A percentile compares a stretch with the other conserved stretches of the same genome.
phyloP scores from a whole-genome alignment of 2,329 filamentous ascomycete species.

The Aspergillus chevalieri region DNA sequence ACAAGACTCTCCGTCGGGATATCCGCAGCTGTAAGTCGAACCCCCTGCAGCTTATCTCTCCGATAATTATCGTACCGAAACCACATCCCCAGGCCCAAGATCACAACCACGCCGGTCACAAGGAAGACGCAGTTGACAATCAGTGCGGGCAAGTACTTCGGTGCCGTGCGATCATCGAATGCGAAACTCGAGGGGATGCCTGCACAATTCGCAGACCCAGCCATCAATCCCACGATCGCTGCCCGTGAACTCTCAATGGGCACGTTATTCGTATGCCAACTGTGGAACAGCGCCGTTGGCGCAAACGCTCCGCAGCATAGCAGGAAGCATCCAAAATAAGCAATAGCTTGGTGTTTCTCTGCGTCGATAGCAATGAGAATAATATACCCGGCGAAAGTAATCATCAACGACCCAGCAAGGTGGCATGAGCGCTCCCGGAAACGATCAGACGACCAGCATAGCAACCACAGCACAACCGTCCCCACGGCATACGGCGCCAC shows the following conservation, averaged over 20 bases:
- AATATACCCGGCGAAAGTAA: slow-evolving; percentile 10
- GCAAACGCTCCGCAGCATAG: slow-evolving; percentile 6
- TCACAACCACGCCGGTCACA: slow-evolving; percentile 2
- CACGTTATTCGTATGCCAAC: slow-evolving; percentile 10
- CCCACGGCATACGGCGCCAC: slow-evolving; percentile 6
- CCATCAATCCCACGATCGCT: slow-evolving; percentile 7
- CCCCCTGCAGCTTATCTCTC: slow-evolving; percentile 4
- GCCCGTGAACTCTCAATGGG: slow-evolving; percentile 5
- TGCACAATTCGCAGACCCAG: slow-evolving; percentile 9
- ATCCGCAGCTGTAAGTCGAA: slow-evolving; percentile 5
- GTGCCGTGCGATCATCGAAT: slow-evolving; percentile 6
- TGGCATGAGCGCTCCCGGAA: slow-evolving; percentile 16
- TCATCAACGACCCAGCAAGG: slow-evolving; percentile 6
- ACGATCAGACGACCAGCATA: slow-evolving; percentile 11
- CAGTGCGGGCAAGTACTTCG: slow-evolving; percentile 6
- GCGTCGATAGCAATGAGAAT: slow-evolving; percentile 9
- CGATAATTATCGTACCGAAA: slow-evolving; percentile 7
- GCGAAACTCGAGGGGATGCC: slow-evolving; percentile 10
- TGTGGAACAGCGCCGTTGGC: slow-evolving; percentile 7
- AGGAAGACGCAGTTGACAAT: slow-evolving; percentile 9
- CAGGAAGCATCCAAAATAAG: slow-evolving; percentile 11
- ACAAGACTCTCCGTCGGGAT: slow-evolving; percentile 5
- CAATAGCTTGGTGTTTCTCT: slow-evolving; percentile 3
- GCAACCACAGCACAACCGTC: slow-evolving; percentile 7
- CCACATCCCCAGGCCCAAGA: slow-evolving; percentile 5